Conservation (phyloP, 306 rosid genomes). For the Sicyos baderoa region DNA sequence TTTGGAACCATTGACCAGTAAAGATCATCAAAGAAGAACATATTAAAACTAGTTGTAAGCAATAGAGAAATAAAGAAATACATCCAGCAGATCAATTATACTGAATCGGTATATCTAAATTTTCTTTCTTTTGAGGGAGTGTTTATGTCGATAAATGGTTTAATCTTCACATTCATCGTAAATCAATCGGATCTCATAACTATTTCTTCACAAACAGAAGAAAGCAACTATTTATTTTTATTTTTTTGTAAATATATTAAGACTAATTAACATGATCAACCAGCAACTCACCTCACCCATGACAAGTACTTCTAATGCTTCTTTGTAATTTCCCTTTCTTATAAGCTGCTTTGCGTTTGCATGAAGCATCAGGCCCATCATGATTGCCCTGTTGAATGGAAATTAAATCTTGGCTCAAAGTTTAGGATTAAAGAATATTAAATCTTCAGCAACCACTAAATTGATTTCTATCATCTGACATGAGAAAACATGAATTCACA, state of each 20-base stretch:
- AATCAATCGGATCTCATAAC: not conserved
- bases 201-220: not conserved
- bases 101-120: not conserved
- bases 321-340: slow-evolving; percentile 46
- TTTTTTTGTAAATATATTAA: not conserved
- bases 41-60: not conserved
- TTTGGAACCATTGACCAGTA: not conserved
- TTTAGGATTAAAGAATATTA: not conserved
- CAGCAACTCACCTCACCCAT: slow-evolving; percentile 75
- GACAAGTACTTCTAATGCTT: slow-evolving; percentile 73
- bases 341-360: slow-evolving; percentile 66
- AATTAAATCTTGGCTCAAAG: slow-evolving; percentile 24
- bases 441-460: not conserved
- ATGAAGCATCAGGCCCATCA: slow-evolving; percentile 97
- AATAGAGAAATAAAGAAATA: not conserved
- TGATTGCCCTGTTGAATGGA: slow-evolving; percentile 60
- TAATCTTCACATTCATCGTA: not conserved
- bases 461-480: not conserved
- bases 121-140: not conserved
- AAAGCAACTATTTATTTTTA: not conserved
- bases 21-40: not conserved
- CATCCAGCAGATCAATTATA: not conserved
- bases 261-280: not conserved
- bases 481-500: slow-evolving; percentile 21
- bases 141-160: not conserved